phyloP scores from a whole-genome alignment of 331 rosid species.

The Dryas integrifolia region DNA sequence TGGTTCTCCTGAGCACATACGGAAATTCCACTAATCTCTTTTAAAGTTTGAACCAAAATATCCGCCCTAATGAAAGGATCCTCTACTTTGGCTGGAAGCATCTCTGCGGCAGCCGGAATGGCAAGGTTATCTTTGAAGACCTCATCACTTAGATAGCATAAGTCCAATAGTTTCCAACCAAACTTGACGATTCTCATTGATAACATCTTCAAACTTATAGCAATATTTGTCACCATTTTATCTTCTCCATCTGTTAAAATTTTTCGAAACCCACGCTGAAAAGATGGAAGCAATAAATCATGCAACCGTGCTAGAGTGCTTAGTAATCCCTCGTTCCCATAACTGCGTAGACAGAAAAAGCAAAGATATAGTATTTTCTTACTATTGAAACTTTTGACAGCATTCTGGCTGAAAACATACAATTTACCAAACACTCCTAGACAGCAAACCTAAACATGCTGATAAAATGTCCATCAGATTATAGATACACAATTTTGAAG shows the following conservation, averaged over 20 bases:
- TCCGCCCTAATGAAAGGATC: conserved; percentile 85
- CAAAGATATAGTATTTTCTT: background rate
- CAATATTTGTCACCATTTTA: conserved; percentile 39
- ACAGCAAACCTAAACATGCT: background rate
- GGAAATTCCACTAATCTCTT: conserved; percentile 75
- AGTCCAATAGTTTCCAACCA: conserved; percentile 74
- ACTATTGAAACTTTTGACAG: conserved; percentile 6
- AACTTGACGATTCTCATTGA: conserved; percentile 69
- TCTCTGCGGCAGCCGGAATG: conserved; percentile 63
- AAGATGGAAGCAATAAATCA: conserved; percentile 84
- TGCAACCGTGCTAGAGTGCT: conserved; percentile 82
- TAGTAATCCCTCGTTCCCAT: conserved; percentile 73
- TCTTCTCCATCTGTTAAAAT: conserved; percentile 51
- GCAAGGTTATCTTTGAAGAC: conserved; percentile 52
- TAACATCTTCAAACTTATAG: conserved; percentile 70
- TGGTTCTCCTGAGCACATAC: conserved; percentile 46
- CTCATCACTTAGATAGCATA: conserved; percentile 79
- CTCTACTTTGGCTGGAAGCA: conserved; percentile 96
- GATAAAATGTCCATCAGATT: background rate
- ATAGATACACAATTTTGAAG: background rate
- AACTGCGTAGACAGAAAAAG: conserved; percentile 41
- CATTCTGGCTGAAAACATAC: background rate
- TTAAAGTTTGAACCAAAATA: conserved; percentile 75
- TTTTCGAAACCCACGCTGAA: conserved; percentile 66
- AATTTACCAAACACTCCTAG: background rate